phyloP scores from a whole-genome alignment of 1,284 basidiomycete species.

The Cystobasidium sp. region DNA sequence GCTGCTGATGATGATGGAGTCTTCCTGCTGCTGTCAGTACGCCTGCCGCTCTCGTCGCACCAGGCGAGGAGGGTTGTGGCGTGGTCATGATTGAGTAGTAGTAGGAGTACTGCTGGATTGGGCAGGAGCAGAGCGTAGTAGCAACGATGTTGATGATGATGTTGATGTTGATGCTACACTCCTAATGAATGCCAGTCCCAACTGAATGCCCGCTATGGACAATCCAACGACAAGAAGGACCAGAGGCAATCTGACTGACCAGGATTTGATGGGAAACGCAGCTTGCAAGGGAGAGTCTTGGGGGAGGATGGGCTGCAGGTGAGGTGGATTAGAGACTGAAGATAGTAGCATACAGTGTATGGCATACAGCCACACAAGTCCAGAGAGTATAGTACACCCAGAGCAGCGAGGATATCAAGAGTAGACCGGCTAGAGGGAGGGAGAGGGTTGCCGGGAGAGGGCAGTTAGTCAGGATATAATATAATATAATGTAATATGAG shows the following conservation, averaged over 20 bases:
- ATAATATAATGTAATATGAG: too few species aligned
- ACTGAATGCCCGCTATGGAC: neutral
- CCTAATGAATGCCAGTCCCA: neutral
- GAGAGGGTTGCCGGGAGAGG: too few species aligned
- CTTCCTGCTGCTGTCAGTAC: slow-evolving; percentile 2
- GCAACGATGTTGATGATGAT: neutral
- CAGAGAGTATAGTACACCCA: slow-evolving; percentile 32
- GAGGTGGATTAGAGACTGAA: neutral
- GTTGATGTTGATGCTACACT: neutral
- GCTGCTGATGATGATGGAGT: neutral
- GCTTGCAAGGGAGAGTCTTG: neutral
- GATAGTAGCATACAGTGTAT: neutral
- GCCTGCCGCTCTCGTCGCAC: slow-evolving; percentile 13
- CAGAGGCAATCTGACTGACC: slow-evolving; percentile 9
- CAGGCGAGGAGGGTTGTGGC: slow-evolving; percentile 13
- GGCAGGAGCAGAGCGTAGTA: neutral
- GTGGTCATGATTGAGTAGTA: neutral
- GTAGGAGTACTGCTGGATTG: neutral
- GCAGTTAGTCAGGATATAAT: neutral
- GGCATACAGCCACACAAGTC: slow-evolving; percentile 1
- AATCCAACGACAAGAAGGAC: slow-evolving; percentile 4
- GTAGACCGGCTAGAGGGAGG: slow-evolving; percentile 11
- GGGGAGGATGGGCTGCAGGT: slow-evolving; percentile 14
- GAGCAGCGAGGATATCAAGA: slow-evolving; percentile 6
- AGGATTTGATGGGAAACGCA: slow-evolving; percentile 12